Base-by-base conservation (phyloP, 192 early-diverging fungal species). In the Jimgerdemannia lactiflua region DNA sequence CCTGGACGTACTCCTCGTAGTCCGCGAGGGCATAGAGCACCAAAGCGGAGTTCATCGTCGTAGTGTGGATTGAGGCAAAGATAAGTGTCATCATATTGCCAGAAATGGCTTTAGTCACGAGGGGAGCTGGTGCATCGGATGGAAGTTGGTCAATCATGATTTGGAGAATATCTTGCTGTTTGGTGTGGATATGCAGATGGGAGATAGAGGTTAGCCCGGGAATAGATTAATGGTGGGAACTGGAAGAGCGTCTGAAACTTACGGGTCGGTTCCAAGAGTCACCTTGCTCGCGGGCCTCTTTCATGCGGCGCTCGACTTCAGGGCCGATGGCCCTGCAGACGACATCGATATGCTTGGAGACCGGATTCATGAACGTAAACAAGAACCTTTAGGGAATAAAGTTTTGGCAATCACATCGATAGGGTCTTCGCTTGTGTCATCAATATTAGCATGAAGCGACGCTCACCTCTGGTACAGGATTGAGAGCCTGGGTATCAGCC, bases 51-150 rank as follows among this genome's bases (percentile, higher is more conserved):
- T 76, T 73, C 9, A 73, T 72, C 43, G 59, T 73, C 20, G 74
- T 80, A 3, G 74, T 76, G 65, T 80, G 79, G 4, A 80, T 42
- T 74, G 73, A 80, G 76, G 67, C 71, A 71, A 3, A 80, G 70
- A 85, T 66, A 29, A 82, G 44, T 11, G 79, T 70, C 44, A 82
- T 6, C 4, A 80, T 64, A 39, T 80, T 77, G 10, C 74, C 71
- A 39, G 43, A 64, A 14, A 81, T 65, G 6, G 20, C n/a, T 41
- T 75, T 54, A 19, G 64, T 67, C 42, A 71, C 71, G 19, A 14
- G 6, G 49, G 49, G 14, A 6, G 14, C 14, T 2, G 49, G 49
- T 59, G 49, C 14, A 14, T 6, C 14, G 2, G 49, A 14, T 59
- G 49, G 49, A 59, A 59, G 6, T 14, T 59, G 8, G 8, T 59